Conservation (phyloP, 495 filamentous ascomycete species). For the Penicillium desertorum region DNA sequence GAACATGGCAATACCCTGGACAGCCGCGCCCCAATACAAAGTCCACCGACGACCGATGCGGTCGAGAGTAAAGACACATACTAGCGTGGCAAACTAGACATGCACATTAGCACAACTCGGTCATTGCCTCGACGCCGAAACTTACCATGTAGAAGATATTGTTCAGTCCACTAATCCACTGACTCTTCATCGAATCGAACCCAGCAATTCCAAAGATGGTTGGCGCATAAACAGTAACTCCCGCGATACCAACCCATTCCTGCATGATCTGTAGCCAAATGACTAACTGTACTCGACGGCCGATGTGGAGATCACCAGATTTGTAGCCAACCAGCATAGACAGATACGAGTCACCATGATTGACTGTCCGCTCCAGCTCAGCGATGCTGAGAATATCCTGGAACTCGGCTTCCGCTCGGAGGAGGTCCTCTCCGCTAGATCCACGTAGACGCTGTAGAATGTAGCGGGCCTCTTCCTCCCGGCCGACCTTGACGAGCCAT, state of each 20-base stretch:
- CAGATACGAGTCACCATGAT: conserved; percentile 54
- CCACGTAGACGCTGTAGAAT: conserved; percentile 63
- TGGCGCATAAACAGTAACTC: conserved; percentile 65
- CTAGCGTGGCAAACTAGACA: conserved; percentile 54
- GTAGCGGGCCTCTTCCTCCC: conserved; percentile 60
- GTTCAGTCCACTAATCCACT: conserved; percentile 69
- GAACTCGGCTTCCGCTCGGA: conserved; percentile 60
- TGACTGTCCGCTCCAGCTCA: conserved; percentile 54
- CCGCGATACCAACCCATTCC: conserved; percentile 72
- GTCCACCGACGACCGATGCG: conserved; percentile 69
- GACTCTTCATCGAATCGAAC: conserved; percentile 56
- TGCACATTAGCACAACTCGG: neutral
- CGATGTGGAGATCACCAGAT: conserved; percentile 63
- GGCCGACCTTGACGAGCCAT: conserved; percentile 63
- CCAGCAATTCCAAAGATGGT: conserved; percentile 69
- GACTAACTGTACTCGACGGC: conserved; percentile 64
- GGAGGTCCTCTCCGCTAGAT: conserved; percentile 50
- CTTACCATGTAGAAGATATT: conserved; percentile 61
- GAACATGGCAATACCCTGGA: conserved; percentile 62
- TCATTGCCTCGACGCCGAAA: neutral
- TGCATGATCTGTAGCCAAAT: conserved; percentile 74
- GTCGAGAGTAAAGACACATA: conserved; percentile 69
- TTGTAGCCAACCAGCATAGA: conserved; percentile 64
- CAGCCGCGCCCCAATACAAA: conserved; percentile 64
- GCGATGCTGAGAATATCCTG: conserved; percentile 60